Evolutionary conservation across 805 yeast species (phyloP), one percentile per base, ranked within the genome.

Genomic region (Ogataea angusta): DNA sequence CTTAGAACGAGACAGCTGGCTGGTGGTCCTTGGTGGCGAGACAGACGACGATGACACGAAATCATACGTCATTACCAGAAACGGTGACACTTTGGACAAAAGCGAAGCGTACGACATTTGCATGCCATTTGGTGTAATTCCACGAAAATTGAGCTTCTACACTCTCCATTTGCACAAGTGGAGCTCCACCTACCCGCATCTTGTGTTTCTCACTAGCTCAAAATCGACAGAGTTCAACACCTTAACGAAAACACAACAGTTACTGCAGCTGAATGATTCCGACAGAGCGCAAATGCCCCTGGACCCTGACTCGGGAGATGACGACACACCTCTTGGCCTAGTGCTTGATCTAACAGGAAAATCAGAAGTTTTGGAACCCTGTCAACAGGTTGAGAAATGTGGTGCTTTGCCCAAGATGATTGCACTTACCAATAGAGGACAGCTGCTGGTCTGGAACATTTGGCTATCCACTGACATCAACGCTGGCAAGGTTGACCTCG

Each of bases 261-360:
- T 82, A 1, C 64, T 64, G 22, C 80, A 80, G 7, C 60, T 73
- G 3, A 84, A 83, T 50, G 96, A 89, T 54, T 68, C 80, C 4
- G 78, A 77, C 51, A 70, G 85, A 36, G 95, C 95, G 0, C 72
- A 78, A 18, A 66, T 87, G 47, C 95, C 96, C 1, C 66, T 86
- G 50, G 77, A 76, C 53, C 81, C 77, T 7, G 80, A 69, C 2
- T 66, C 81, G 1, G 81, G 75, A 33, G 81, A 74, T 36, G 95
- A 87, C 52, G 74, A 84, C 10, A 73, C 83, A 6, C 80, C 91
- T 0, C 65, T 85, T 16, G 96, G 96, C 5, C 48, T 85, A 9
- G 78, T 77, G 0, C 34, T 86, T 5, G 95, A 87, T 56, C 51
- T 80, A 10, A 64, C 72, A 9, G 64, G 76, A 2, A 58, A 60